phyloP scores from a whole-genome alignment of 352 stramenopile genomes.

The Peronospora farinosa region DNA sequence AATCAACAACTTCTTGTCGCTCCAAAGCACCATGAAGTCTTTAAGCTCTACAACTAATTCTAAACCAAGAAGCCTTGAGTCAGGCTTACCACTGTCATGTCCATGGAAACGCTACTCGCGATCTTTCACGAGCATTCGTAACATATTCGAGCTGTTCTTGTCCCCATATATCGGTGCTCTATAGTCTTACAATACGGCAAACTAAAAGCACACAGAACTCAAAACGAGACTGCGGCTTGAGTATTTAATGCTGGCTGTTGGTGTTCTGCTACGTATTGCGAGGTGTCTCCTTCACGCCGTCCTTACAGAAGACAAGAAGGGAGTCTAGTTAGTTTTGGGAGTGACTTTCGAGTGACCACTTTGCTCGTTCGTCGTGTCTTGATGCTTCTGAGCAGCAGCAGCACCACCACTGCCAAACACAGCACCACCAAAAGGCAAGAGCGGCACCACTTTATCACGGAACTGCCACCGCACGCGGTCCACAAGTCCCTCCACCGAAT shows the following conservation, averaged over 20 bases:
- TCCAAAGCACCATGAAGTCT: too few relatives aligned
- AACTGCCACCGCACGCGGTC: constrained; percentile 80
- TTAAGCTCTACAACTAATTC: too few relatives aligned
- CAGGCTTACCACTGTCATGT: too few relatives aligned
- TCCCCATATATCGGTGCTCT: too few relatives aligned
- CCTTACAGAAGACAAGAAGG: constrained; percentile 2
- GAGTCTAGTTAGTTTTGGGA: constrained; percentile 28
- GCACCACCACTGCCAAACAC: constrained; percentile 29
- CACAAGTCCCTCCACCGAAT: constrained; percentile 79
- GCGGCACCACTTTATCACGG: constrained; percentile 59
- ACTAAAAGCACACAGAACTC: constrained; percentile 1
- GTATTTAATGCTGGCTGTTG: constrained; percentile 16
- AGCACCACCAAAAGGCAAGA: constrained; percentile 63
- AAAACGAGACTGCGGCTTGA: constrained; percentile 3
- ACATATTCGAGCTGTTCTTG: too few relatives aligned
- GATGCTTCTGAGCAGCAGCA: constrained; percentile 2
- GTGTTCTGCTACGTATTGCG: constrained; percentile 12
- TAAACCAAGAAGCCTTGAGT: too few relatives aligned
- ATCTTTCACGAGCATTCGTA: too few relatives aligned
- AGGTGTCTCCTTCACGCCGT: constrained; percentile 3
- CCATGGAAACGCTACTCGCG: too few relatives aligned
- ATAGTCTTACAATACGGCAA: constrained; percentile 38
- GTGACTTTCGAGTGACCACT: constrained; percentile 34
- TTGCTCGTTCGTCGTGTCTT: constrained; percentile 7
- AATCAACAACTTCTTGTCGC: too few relatives aligned